Base-by-base conservation (phyloP, 805 yeast species). In the Candida yuanshanica region DNA sequence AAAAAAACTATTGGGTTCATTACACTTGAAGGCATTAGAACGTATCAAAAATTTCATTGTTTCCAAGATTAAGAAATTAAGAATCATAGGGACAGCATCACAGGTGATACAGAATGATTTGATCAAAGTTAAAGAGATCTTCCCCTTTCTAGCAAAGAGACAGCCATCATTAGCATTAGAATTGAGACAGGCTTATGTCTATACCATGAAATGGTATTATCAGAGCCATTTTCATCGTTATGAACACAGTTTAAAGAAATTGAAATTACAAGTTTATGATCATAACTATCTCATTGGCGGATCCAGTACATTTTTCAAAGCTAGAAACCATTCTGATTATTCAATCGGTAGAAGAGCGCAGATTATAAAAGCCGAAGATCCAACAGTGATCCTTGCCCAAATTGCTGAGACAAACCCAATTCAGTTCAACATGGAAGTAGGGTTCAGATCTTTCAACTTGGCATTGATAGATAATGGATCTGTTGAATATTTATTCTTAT, bases 201-300 rank as follows among this genome's bases (percentile, higher is more conserved):
- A 79, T 53, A 91, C 98, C 3, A 90, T 93, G 86, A 70, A 76
- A 53, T 93, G 99, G 99, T 93, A 91, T 64, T 93, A 93, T 59
- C 70, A 74, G 43, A 74, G 83, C 42, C 76, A 84, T 50, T 91
- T 90, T 55, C 79, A 81, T 14, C 77, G 89, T 47, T 90, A 89
- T 62, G 61, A 81, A 29, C 76, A 81, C 46, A 79, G 95, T 1
- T 62, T 90, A 38, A 84, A 84, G 45, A 78, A 77, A 49, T 60
- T 88, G 44, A 75, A 72, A 33, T 48, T 81, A 14, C 69, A 71
- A 38, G 63, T 63, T 18, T 74, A 82, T 8, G 93, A 82, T 47
- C 70, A 66, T 43, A 68, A 68, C 35, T 69, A 70, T 38, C 69
- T 83, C 1, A 63, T 84, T 38, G 88, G 89, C 0, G 56, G 56